A percentile compares a stretch with the other conserved stretches of the same genome.
These are phyloP conservation scores for Blastobotrys arbuscula DNA, from an alignment of 1,139 yeast genomes.

Conservation along the genomic window DNA sequence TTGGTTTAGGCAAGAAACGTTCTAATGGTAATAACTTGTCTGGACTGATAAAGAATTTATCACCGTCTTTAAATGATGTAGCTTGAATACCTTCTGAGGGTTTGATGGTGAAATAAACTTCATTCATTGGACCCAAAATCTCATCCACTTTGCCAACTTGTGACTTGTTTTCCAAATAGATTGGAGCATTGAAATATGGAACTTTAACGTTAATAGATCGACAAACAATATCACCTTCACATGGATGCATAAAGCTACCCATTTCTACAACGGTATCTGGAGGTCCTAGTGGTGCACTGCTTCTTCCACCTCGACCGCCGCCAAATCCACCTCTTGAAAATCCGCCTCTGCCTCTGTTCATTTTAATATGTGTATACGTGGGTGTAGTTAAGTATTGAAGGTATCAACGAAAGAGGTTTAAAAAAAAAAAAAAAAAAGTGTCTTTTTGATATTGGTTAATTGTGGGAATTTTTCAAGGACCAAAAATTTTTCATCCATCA, in stretches of 20 bases:
- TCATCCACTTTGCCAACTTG: constrained; percentile 98
- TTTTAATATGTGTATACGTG: constrained; percentile 11
- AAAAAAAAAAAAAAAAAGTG: neutral
- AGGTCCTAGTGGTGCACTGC: constrained; percentile 70
- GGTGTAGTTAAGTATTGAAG: neutral
- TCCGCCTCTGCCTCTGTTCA: constrained; percentile 41
- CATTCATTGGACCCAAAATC: constrained; percentile 94
- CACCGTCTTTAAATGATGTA: constrained; percentile 87
- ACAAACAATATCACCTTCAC: constrained; percentile 97
- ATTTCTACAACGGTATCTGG: constrained; percentile 90
- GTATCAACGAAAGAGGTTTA: no score
- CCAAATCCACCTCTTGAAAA: constrained; percentile 34
- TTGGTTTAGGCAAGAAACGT: constrained; percentile 91
- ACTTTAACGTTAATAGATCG: constrained; percentile 89
- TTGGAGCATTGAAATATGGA: constrained; percentile 99
- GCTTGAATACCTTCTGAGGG: constrained; percentile 97
- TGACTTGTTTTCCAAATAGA: constrained; percentile 85
- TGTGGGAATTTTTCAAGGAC: neutral
- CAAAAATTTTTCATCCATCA: constrained; percentile 4
- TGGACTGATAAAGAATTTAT: constrained; percentile 90
- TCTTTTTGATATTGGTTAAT: neutral
- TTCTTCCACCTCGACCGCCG: constrained; percentile 42
- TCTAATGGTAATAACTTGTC: constrained; percentile 94
- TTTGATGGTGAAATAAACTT: constrained; percentile 92
- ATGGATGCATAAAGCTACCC: constrained; percentile 88